Evolutionary conservation across 306 rosid species (phyloP).

Genomic region (Alnus rubra): DNA sequence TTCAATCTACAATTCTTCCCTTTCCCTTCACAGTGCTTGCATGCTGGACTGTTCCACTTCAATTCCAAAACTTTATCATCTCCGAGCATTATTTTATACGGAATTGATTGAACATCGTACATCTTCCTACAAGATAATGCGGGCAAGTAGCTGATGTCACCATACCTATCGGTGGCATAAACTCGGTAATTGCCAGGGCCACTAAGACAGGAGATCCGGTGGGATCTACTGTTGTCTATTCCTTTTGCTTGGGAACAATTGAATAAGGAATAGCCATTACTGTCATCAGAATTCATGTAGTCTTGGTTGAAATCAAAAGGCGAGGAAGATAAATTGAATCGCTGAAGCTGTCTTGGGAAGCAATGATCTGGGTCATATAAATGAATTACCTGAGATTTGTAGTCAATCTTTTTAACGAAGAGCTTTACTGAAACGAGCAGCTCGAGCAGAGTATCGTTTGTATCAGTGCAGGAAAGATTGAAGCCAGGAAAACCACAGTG

Average conservation of each 20-base stretch:
- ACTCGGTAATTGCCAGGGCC: neutral
- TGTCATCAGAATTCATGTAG: neutral
- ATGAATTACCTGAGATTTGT: too few species aligned
- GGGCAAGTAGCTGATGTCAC: neutral
- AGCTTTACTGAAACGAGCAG: neutral
- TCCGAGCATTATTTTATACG: neutral
- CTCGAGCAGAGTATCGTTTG: neutral
- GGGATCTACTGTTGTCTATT: neutral
- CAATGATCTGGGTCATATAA: neutral
- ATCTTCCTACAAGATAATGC: neutral
- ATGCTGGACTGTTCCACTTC: neutral
- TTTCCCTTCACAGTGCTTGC: neutral
- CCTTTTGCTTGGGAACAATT: neutral
- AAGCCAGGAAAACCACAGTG: conserved; percentile 4
- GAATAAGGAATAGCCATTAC: neutral
- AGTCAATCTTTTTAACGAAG: too few species aligned
- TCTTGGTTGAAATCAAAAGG: neutral
- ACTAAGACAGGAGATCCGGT: neutral
- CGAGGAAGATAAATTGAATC: neutral
- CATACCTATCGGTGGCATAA: neutral
- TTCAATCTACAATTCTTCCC: neutral
- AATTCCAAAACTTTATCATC: too few species aligned
- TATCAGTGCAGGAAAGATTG: neutral
- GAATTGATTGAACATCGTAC: neutral
- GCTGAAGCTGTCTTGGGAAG: neutral